A percentile compares a stretch with the other conserved stretches of the same genome.
Evolutionary conservation across 2,329 filamentous ascomycete genomes (phyloP).

Genomic region (Hypoxylon sp.): DNA sequence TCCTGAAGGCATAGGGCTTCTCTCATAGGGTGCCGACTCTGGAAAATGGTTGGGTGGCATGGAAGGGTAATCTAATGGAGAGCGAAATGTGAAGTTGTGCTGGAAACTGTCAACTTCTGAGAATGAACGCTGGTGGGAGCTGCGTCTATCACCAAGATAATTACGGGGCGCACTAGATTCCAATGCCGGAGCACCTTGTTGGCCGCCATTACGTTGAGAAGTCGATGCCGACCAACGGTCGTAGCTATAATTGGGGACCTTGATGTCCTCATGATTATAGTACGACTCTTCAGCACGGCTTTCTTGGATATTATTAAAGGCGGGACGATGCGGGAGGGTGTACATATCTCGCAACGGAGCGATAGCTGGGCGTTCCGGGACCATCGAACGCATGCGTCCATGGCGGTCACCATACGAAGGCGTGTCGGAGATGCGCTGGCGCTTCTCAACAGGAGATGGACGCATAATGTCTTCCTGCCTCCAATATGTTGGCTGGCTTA

Average conservation of each 20-base stretch:
- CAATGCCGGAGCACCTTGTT: constrained; percentile 44
- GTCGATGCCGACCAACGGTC: constrained; percentile 46
- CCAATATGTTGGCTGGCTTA: constrained; percentile 49
- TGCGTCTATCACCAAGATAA: constrained; percentile 43
- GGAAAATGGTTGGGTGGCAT: constrained; percentile 37
- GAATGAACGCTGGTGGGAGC: constrained; percentile 53
- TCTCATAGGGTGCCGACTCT: constrained; percentile 43
- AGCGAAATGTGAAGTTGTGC: constrained; percentile 43
- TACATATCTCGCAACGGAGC: constrained; percentile 44
- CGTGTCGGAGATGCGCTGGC: constrained; percentile 49
- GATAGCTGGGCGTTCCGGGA: constrained; percentile 31
- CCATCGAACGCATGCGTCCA: constrained; percentile 22
- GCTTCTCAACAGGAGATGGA: constrained; percentile 51
- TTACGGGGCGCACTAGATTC: constrained; percentile 39
- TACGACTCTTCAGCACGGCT: constrained; percentile 52
- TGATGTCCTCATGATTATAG: constrained; percentile 40
- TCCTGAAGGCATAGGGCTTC: constrained; percentile 37
- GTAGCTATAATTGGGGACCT: constrained; percentile 42
- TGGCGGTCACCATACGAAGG: constrained; percentile 46
- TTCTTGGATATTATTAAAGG: constrained; percentile 56
- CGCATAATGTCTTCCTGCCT: constrained; percentile 39
- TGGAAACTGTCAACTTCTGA: constrained; percentile 49
- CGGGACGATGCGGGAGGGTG: constrained; percentile 53
- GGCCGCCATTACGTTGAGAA: constrained; percentile 45
- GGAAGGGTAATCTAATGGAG: constrained; percentile 38